A percentile compares a stretch with the other conserved stretches of the same genome.
Evolutionary conservation across 2,329 filamentous ascomycete species (phyloP).

Genomic region (Trichoderma oligosporum): DNA sequence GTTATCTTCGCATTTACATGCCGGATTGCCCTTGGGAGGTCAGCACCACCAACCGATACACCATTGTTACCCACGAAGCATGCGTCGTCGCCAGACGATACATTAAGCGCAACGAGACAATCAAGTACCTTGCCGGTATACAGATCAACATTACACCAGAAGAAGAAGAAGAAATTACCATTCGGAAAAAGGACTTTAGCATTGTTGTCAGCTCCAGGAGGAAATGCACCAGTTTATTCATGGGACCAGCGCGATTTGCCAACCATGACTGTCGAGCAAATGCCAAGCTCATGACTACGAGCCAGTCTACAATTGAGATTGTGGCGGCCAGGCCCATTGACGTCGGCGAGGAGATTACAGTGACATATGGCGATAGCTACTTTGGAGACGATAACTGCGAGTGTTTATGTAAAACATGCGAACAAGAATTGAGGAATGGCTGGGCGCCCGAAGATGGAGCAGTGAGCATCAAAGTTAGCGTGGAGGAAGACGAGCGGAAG

Average conservation of each 20-base stretch:
- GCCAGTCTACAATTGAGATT: conserved; percentile 85
- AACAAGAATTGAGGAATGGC: conserved; percentile 70
- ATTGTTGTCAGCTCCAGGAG: conserved; percentile 91
- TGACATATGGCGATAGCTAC: conserved; percentile 92
- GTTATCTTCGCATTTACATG: conserved; percentile 89
- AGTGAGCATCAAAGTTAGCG: conserved; percentile 45
- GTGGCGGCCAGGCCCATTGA: conserved; percentile 78
- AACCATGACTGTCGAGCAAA: conserved; percentile 97
- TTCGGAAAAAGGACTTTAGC: conserved; percentile 88
- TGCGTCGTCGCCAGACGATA: conserved; percentile 75
- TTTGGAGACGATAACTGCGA: conserved; percentile 95
- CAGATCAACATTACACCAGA: conserved; percentile 89
- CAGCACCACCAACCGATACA: conserved; percentile 86
- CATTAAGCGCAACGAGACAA: conserved; percentile 76
- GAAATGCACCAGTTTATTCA: conserved; percentile 86
- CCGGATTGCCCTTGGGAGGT: conserved; percentile 95
- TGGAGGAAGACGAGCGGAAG: conserved; percentile 47
- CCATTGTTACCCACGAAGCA: conserved; percentile 84
- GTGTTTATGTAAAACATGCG: conserved; percentile 86
- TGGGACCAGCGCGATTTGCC: conserved; percentile 91
- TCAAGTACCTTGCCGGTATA: conserved; percentile 88
- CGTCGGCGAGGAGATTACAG: conserved; percentile 90
- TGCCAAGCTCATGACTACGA: conserved; percentile 77
- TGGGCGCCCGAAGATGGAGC: conserved; percentile 62
- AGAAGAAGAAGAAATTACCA: conserved; percentile 77